Conservation (phyloP, 371 early-diverging fungal species). For the Rhizomucor miehei region DNA sequence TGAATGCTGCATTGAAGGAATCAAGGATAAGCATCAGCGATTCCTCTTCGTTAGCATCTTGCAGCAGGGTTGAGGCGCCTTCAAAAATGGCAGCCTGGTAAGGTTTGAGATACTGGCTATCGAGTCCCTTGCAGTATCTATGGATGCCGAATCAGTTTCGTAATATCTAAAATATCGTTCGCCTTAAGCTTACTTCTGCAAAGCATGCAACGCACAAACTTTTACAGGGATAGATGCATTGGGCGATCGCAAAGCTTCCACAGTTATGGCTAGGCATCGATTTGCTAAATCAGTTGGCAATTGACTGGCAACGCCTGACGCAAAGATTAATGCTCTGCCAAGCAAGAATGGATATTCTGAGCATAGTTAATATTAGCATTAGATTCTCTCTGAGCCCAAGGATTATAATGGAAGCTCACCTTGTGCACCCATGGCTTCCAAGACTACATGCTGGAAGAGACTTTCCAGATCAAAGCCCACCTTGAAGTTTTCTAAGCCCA, state of each 20-base stretch:
- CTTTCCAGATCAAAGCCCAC: slow-evolving; percentile 61
- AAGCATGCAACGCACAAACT: slow-evolving; percentile 79
- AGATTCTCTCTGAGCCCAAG: not conserved
- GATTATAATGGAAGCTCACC: slow-evolving; percentile 30
- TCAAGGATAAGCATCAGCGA: slow-evolving; percentile 79
- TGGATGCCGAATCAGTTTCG: not conserved
- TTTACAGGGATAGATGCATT: slow-evolving; percentile 64
- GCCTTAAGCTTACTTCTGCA: slow-evolving; percentile 50
- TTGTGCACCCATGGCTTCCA: slow-evolving; percentile 59
- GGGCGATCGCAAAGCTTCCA: slow-evolving; percentile 62
- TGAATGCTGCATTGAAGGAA: slow-evolving; percentile 67
- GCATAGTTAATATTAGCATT: slow-evolving; percentile 14
- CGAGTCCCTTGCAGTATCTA: slow-evolving; percentile 64
- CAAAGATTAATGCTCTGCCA: slow-evolving; percentile 87
- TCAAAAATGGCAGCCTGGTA: slow-evolving; percentile 71
- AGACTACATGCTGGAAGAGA: slow-evolving; percentile 76
- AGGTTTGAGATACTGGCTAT: slow-evolving; percentile 55
- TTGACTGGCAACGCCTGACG: slow-evolving; percentile 75
- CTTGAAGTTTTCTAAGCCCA: slow-evolving; percentile 40
- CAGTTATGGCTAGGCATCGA: slow-evolving; percentile 73
- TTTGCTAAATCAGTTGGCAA: slow-evolving; percentile 65
- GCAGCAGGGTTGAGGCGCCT: slow-evolving; percentile 61
- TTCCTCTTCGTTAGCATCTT: slow-evolving; percentile 66
- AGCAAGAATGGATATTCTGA: slow-evolving; percentile 79
- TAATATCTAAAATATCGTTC: not conserved